Conservation (phyloP, 495 filamentous ascomycete genomes). For the Annulohypoxylon stygium region DNA sequence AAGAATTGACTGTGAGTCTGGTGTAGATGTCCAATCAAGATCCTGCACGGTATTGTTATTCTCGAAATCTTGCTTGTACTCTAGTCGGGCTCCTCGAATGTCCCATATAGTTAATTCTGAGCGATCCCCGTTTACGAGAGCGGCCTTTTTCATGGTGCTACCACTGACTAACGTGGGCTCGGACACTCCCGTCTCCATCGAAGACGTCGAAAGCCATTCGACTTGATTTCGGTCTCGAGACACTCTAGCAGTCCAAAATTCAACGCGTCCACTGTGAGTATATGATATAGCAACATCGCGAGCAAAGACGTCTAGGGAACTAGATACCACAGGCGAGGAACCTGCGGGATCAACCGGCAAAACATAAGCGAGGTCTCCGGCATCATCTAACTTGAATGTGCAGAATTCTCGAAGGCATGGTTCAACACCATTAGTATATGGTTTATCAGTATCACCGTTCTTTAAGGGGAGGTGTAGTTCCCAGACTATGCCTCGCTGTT, state of each 20-base stretch:
- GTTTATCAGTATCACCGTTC: conserved; percentile 44
- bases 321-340: conserved; percentile 74
- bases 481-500: conserved; percentile 89
- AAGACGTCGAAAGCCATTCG: conserved; percentile 87
- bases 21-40: conserved; percentile 94
- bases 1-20: conserved; percentile 89
- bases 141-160: conserved; percentile 88
- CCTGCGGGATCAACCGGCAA: conserved; percentile 93
- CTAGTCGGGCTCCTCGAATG: conserved; percentile 81
- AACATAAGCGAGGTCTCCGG: conserved; percentile 83
- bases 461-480: conserved; percentile 71
- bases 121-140: conserved; percentile 77
- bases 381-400: conserved; percentile 75
- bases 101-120: conserved; percentile 95
- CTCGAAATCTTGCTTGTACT: conserved; percentile 81
- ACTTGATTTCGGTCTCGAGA: conserved; percentile 67
- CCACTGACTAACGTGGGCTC: conserved; percentile 85
- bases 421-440: conserved; percentile 52
- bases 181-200: conserved; percentile 81
- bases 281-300: conserved; percentile 91
- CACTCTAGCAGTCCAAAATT: conserved; percentile 88
- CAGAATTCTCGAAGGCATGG: conserved; percentile 73
- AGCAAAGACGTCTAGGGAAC: conserved; percentile 88
- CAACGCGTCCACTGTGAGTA: conserved; percentile 78
- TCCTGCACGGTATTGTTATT: conserved; percentile 82